A percentile compares a stretch with the other conserved stretches of the same genome.
Conservation (phyloP, 768 basidiomycete species). For the Kwoniella sp. region DNA sequence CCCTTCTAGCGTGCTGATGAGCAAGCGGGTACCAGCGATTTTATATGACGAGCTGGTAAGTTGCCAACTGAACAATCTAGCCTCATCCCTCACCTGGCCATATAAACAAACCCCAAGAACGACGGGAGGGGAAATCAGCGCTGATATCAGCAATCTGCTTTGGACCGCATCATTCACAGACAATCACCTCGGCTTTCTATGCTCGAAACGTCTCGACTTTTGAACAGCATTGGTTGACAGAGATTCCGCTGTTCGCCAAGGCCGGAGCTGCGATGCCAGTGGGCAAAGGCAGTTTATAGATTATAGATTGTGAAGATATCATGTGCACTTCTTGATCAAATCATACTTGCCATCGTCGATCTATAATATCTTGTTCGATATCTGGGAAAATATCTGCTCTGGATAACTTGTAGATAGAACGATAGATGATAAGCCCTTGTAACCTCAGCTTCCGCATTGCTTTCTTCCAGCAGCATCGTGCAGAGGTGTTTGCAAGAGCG, state of each 20-base stretch:
- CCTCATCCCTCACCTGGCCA: conserved; percentile 1
- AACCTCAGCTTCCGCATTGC: too few relatives aligned
- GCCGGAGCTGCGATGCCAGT: conserved; percentile 25
- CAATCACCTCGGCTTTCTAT: conserved; percentile 64
- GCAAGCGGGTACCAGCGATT: conserved; percentile 81
- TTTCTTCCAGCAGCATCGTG: too few relatives aligned
- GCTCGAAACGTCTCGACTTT: conserved; percentile 88
- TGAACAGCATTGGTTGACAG: conserved; percentile 62
- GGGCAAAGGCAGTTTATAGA: conserved; percentile 12
- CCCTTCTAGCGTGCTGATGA: conserved; percentile 77
- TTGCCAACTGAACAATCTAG: conserved; percentile 12
- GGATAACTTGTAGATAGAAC: too few relatives aligned
- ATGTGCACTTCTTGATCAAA: too few relatives aligned
- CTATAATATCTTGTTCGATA: too few relatives aligned
- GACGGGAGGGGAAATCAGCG: conserved; percentile 61
- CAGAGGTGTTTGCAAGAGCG: too few relatives aligned
- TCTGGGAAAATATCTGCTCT: too few relatives aligned
- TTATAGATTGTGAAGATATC: neutral
- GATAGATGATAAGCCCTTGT: too few relatives aligned
- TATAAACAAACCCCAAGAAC: neutral
- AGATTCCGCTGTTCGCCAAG: conserved; percentile 42
- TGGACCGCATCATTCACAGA: conserved; percentile 37
- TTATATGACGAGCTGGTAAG: conserved; percentile 90
- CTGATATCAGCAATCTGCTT: neutral
- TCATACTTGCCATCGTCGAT: too few relatives aligned